These are phyloP conservation scores for Saturnispora sanitii DNA, from an alignment of 805 yeast species.

Conservation along the genomic window DNA sequence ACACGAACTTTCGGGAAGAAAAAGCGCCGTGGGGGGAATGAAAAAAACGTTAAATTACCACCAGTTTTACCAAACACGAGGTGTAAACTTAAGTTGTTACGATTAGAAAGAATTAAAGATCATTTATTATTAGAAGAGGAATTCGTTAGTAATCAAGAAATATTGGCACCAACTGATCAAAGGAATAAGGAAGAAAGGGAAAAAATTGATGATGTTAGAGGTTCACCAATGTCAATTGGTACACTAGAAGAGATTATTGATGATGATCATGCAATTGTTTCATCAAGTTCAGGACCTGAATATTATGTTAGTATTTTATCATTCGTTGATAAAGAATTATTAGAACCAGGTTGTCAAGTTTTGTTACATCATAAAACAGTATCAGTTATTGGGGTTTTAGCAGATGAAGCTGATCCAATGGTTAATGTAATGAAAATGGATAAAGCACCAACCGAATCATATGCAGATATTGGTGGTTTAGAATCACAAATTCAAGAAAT, in stretches of 20 bases:
- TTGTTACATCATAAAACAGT: constrained; percentile 92
- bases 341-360: constrained; percentile 97
- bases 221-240: constrained; percentile 93
- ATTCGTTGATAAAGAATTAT: constrained; percentile 89
- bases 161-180: constrained; percentile 91
- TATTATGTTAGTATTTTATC: constrained; percentile 93
- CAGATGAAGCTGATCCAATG: constrained; percentile 97
- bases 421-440: constrained; percentile 96
- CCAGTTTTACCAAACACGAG: constrained; percentile 85
- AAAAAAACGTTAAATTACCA: constrained; percentile 65
- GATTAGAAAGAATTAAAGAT: constrained; percentile 94
- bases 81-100: constrained; percentile 80
- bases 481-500: constrained; percentile 95
- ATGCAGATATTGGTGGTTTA: constrained; percentile 95
- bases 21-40: constrained; percentile 79
- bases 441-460: constrained; percentile 93
- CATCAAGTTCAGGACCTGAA: constrained; percentile 93
- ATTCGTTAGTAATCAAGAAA: constrained; percentile 89
- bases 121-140: constrained; percentile 92
- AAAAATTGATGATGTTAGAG: constrained; percentile 90
- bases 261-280: constrained; percentile 97
- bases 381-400: constrained; percentile 94
- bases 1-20: constrained; percentile 78
- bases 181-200: constrained; percentile 94
- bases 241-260: constrained; percentile 95